These are phyloP conservation scores for Elsinoe perseae DNA, from an alignment of 2,329 filamentous ascomycete species.

Conservation along the genomic window DNA sequence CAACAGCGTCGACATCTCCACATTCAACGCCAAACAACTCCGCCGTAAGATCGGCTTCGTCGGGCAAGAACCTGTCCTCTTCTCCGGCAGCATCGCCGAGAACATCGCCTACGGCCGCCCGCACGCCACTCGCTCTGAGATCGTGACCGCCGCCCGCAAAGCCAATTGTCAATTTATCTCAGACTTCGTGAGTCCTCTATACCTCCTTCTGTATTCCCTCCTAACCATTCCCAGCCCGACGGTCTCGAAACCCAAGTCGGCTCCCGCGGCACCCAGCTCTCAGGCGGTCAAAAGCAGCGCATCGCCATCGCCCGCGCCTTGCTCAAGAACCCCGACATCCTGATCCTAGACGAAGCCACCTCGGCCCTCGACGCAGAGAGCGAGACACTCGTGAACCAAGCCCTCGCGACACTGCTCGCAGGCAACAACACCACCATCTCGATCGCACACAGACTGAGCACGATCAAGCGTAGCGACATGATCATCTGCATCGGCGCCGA, in stretches of 20 bases:
- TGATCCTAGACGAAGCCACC: constrained; percentile 92
- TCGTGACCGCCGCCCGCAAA: constrained; percentile 76
- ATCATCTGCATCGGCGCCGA: constrained; percentile 87
- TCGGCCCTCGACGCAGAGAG: constrained; percentile 94
- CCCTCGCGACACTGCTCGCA: constrained; percentile 68
- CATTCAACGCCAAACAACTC: constrained; percentile 88
- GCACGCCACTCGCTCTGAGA: constrained; percentile 66
- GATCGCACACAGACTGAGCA: constrained; percentile 90
- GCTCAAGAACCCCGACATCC: constrained; percentile 90
- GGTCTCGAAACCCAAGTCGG: constrained; percentile 92
- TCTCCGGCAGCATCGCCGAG: constrained; percentile 75
- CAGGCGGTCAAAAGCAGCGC: constrained; percentile 92
- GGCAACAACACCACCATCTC: constrained; percentile 95
- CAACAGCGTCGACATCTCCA: constrained; percentile 71
- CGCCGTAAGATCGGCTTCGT: constrained; percentile 91
- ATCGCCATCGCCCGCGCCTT: constrained; percentile 94
- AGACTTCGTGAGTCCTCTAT: constrained; percentile 59
- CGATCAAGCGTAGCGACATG: constrained; percentile 89
- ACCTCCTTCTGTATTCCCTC: not conserved
- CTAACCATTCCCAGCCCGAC: constrained; percentile 53
- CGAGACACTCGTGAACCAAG: constrained; percentile 91
- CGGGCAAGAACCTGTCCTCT: constrained; percentile 88
- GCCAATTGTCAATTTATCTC: constrained; percentile 96
- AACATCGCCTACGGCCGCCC: constrained; percentile 91
- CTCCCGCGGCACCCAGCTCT: constrained; percentile 83